Evolutionary conservation across 2,329 filamentous ascomycete genomes (phyloP).

Genomic region (Apiospora phragmitis): DNA sequence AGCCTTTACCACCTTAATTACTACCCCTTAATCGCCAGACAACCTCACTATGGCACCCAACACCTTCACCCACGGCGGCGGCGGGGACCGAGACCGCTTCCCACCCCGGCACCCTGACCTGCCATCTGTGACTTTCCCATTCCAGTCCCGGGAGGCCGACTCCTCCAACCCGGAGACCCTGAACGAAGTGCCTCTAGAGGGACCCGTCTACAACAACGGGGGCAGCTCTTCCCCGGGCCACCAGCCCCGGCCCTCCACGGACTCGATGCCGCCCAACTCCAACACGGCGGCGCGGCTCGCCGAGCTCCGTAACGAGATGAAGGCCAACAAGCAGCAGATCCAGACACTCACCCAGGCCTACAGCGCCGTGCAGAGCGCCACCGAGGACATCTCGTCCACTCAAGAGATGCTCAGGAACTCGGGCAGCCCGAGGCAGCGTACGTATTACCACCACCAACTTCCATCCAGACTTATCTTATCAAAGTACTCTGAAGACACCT

Average conservation of each 20-base stretch:
- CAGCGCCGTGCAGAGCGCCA: constrained; percentile 15
- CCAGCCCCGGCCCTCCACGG: constrained; percentile 5
- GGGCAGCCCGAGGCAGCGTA: not conserved
- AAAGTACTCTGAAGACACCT: not conserved
- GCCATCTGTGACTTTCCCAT: not conserved
- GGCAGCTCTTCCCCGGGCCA: not conserved
- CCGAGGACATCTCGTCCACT: constrained; percentile 15
- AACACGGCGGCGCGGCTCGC: constrained; percentile 15
- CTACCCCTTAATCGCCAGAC: not conserved
- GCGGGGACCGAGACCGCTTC: not conserved
- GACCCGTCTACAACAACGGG: not conserved
- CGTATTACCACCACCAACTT: not conserved
- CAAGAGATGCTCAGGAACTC: constrained; percentile 13
- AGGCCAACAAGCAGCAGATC: constrained; percentile 17
- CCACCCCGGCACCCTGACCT: not conserved
- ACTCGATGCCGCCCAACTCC: constrained; percentile 9
- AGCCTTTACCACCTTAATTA: too few species aligned
- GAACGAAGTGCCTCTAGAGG: constrained; percentile 14
- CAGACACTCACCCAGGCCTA: constrained; percentile 18
- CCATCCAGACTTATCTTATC: not conserved
- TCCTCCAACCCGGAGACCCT: constrained; percentile 17
- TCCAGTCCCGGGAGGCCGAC: not conserved
- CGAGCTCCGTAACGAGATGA: constrained; percentile 16
- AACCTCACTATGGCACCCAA: not conserved
- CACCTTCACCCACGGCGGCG: not conserved